These are phyloP conservation scores for Halophytophthora polymorphica DNA, from an alignment of 352 stramenopile species.

Conservation along the genomic window DNA sequence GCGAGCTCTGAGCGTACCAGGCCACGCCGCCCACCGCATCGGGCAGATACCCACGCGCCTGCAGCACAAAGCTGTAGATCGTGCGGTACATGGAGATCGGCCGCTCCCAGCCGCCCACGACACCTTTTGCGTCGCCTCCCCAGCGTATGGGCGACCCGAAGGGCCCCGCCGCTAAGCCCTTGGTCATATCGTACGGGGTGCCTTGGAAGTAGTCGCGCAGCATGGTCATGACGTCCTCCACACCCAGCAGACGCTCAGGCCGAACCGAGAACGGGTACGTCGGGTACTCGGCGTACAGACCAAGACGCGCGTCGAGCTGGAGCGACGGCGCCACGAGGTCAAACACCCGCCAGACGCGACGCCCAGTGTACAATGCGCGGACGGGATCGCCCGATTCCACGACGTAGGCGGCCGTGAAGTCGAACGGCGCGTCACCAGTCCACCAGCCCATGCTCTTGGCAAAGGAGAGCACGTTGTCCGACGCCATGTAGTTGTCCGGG, in stretches of 20 bases:
- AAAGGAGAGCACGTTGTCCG: constrained; percentile 84
- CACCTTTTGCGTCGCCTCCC: constrained; percentile 50
- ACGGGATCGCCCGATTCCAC: constrained; percentile 47
- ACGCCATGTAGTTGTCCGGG: constrained; percentile 86
- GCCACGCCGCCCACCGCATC: constrained; percentile 52
- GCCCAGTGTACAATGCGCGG: constrained; percentile 64
- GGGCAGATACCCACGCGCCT: constrained; percentile 38
- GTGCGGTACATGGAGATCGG: constrained; percentile 92
- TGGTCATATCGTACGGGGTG: constrained; percentile 85
- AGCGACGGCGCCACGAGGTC: constrained; percentile 80
- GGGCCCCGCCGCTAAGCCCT: constrained; percentile 81
- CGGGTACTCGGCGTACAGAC: constrained; percentile 55
- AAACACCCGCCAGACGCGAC: constrained; percentile 90
- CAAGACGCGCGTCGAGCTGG: constrained; percentile 59
- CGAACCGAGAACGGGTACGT: constrained; percentile 90
- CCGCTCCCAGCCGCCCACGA: constrained; percentile 80
- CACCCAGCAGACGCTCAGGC: constrained; percentile 49
- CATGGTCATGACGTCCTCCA: constrained; percentile 78
- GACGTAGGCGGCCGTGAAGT: constrained; percentile 72
- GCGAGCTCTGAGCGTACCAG: constrained; percentile 70
- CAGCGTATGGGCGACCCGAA: constrained; percentile 90
- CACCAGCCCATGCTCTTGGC: constrained; percentile 87
- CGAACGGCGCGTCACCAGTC: constrained; percentile 42
- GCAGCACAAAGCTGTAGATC: constrained; percentile 81
- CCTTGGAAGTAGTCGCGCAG: constrained; percentile 90